Evolutionary conservation across 495 filamentous ascomycete genomes (phyloP), one percentile per base, ranked within the genome.

Genomic region (Staphylotrichum longicolle): DNA sequence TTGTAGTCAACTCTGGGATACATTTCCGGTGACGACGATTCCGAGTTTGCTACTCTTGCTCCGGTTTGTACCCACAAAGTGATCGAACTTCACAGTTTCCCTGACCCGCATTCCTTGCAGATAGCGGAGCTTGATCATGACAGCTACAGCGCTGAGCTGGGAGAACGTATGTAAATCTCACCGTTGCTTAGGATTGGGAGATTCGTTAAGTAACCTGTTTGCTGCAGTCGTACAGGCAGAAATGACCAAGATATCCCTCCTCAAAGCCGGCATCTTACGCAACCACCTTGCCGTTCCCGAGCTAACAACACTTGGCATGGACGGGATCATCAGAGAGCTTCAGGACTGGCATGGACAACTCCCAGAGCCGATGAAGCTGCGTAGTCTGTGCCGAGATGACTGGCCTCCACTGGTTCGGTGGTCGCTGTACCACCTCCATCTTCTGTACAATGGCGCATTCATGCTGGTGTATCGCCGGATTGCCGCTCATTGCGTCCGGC

Each of bases 381-480:
- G 37, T 7, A 65, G 49, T 35, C 34, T 62, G 7, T 64, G 34
- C 20, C 37, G 61, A 5, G 30, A 57, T 9, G 55, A 63, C 53
- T 14, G 68, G 7, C 35, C 60, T 1, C 20, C 44, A 6, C 42
- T 56, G 20, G 63, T 66, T 1, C 63, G 65, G 4, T 63, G 71
- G 34, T 72, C 73, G 1, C 65, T 74, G 9, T 74, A 58, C 35
- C 66, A 74, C 41, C 63, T 71, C 3, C 71, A 75, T 41, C 57
- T 74, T 7, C 65, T 74, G 10, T 71, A 74, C 45, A 65, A 71
- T 12, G 73, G 73, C 5, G 68, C 73, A 5, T 63, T 68, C 39
- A 71, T 74, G 58, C 66, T 75, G 7, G 59, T 75, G 0, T 74
- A 74, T 41, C 68, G 73, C 3, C 65, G 71, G 9, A 67, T 72